Conservation (phyloP, 2,329 filamentous ascomycete genomes). For the Thielaviopsis euricoi region DNA sequence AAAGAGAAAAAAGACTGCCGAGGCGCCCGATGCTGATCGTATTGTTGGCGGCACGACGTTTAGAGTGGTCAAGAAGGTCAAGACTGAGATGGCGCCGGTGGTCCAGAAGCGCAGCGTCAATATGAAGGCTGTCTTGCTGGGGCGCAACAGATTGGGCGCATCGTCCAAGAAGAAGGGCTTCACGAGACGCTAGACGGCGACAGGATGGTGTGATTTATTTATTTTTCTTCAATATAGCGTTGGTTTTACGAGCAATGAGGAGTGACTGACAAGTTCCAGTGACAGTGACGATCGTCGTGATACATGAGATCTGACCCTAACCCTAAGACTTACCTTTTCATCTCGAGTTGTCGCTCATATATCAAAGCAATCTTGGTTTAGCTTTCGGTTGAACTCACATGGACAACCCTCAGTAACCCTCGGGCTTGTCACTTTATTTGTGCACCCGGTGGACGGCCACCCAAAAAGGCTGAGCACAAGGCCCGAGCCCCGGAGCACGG, state of each 20-base stretch:
- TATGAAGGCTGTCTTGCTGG: constrained; percentile 28
- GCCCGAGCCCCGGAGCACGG: background rate
- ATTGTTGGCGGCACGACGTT: constrained; percentile 37
- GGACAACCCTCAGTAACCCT: no score
- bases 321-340: no score
- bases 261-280: background rate
- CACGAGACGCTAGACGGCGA: constrained; percentile 14
- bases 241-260: background rate
- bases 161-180: constrained; percentile 29
- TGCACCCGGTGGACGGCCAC: no score
- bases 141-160: constrained; percentile 25
- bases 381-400: no score
- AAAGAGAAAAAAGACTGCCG: background rate
- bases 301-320: background rate
- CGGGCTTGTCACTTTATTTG: no score
- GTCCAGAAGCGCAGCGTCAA: constrained; percentile 24
- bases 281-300: background rate
- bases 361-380: no score
- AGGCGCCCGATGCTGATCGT: constrained; percentile 27
- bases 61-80: constrained; percentile 29
- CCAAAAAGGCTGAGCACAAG: background rate
- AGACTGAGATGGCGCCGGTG: constrained; percentile 32
- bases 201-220: background rate
- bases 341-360: no score
- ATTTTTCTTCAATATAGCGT: background rate